Evolutionary conservation across 495 filamentous ascomycete genomes (phyloP), one percentile per base, ranked within the genome.

Genomic region (Penicillium coffeae): DNA sequence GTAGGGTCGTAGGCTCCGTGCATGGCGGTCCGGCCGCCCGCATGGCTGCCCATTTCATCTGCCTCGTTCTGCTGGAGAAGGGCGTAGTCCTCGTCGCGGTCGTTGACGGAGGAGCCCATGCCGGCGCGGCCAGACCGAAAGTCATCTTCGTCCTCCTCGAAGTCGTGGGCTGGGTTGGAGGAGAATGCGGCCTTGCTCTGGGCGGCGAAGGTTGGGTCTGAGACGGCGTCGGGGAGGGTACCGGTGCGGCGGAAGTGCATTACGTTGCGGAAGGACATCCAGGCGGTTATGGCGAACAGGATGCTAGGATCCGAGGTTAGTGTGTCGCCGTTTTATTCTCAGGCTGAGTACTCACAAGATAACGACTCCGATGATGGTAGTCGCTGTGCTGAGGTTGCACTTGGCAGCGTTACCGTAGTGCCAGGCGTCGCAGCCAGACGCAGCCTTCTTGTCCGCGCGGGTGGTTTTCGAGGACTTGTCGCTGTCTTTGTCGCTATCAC

Each of bases 171-270:
- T 6, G 72, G 68, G 47, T 76, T 76, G 1, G 73, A 69, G 2
- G 75, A 77, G 56, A 76, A 78, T 27, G 71, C 74, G 21, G 70
- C 73, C 48, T 77, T 74, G 54, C 62, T 66, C 48, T 78, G 74
- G 12, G 68, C 71, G 39, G 68, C 74, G 40, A 67, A 69, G 41
- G 78, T 79, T 20, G 81, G 78, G 38, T 75, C 69, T 22, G 73
- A 69, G 40, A 72, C 69, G 45, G 81, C 79, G 21, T 83, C 83
- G n/a, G 88, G 88, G 5, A 91, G 78, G 35, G 78, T 79, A 50
- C 88, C 88, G 53, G 89, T 83, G 46, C 80, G 80, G 51, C 85
- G 80, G 75, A 85, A 95, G 70, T 90, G 86, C 58, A 84, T 77
- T 45, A 89, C 75, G 41, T 84, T 85, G 69, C 89, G 88, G 58